These are phyloP conservation scores for Omphalotus olearius DNA, from an alignment of 1,284 basidiomycete genomes.

Conservation along the genomic window DNA sequence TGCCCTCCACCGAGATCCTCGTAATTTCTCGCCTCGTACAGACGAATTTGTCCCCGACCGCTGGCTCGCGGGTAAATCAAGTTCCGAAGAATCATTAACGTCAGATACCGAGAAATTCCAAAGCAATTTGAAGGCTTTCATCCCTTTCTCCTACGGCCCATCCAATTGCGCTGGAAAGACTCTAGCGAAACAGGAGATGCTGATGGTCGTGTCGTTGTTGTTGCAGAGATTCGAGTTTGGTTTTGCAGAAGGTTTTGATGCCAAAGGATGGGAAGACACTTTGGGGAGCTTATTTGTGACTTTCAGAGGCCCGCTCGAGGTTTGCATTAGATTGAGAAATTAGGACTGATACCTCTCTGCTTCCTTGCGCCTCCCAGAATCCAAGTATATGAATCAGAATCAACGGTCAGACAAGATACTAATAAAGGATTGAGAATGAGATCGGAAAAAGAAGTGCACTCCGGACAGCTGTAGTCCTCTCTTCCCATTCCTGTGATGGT, in stretches of 20 bases:
- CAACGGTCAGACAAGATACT: no score
- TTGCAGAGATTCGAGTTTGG: conserved; percentile 27
- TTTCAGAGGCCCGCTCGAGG: conserved; percentile 13
- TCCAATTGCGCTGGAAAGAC: conserved; percentile 34
- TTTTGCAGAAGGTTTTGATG: conserved; percentile 27
- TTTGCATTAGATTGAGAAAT: no score
- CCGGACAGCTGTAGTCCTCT: no score
- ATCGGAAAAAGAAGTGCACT: no score
- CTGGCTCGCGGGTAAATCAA: conserved; percentile 26
- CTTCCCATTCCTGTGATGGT: no score
- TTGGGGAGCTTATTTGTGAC: conserved; percentile 29
- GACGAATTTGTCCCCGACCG: conserved; percentile 38
- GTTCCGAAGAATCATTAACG: no score
- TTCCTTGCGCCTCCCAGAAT: no score
- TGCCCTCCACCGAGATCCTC: conserved; percentile 37
- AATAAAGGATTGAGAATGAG: no score
- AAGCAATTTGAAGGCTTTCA: conserved; percentile 28
- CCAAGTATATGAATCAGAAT: no score
- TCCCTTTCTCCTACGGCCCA: conserved; percentile 37
- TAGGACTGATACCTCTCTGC: no score
- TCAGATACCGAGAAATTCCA: background rate
- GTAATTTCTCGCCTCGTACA: conserved; percentile 34
- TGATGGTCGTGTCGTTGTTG: conserved; percentile 24
- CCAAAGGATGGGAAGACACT: conserved; percentile 22
- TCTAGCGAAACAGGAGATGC: conserved; percentile 32